A percentile compares a stretch with the other conserved stretches of the same genome.
Conservation (phyloP, 2,329 filamentous ascomycete genomes). For the Fusarium brachygibbosum region DNA sequence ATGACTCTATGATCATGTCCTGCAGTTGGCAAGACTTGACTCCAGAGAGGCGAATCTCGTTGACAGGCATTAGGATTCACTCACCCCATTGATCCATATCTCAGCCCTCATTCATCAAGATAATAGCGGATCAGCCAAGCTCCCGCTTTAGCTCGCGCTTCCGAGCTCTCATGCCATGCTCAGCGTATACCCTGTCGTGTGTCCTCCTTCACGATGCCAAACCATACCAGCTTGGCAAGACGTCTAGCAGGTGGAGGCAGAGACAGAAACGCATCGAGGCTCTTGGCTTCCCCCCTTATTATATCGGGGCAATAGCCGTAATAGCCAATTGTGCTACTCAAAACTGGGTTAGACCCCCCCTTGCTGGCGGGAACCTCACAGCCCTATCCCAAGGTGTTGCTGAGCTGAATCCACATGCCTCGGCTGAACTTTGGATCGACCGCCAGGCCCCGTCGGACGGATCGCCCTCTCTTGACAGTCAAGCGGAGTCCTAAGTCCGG, state of each 20-base stretch:
- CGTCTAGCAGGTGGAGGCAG: constrained; percentile 2
- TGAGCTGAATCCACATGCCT: constrained; percentile 28
- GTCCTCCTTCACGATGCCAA: background rate
- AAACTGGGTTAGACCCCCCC: background rate
- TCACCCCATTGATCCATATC: constrained; percentile 13
- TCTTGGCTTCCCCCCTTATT: constrained; percentile 13
- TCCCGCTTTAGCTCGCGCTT: constrained; percentile 16
- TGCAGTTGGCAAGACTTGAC: constrained; percentile 6
- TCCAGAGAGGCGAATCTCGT: background rate
- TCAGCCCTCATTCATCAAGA: constrained; percentile 5
- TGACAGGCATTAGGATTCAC: constrained; percentile 20
- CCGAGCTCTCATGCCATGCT: background rate
- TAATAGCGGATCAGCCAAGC: constrained; percentile 28
- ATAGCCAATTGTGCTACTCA: background rate
- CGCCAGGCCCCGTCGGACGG: background rate
- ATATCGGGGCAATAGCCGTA: constrained; percentile 9
- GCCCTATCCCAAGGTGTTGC: constrained; percentile 30
- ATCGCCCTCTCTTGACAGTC: no score
- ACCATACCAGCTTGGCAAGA: constrained; percentile 11
- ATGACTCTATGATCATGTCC: constrained; percentile 1
- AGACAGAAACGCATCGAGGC: constrained; percentile 9
- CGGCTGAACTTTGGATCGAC: constrained; percentile 30
- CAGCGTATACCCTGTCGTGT: background rate
- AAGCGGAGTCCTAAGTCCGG: background rate
- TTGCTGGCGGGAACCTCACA: constrained; percentile 8